Conservation (phyloP, 2,329 filamentous ascomycete genomes). For the Paecilomyces sp. region DNA sequence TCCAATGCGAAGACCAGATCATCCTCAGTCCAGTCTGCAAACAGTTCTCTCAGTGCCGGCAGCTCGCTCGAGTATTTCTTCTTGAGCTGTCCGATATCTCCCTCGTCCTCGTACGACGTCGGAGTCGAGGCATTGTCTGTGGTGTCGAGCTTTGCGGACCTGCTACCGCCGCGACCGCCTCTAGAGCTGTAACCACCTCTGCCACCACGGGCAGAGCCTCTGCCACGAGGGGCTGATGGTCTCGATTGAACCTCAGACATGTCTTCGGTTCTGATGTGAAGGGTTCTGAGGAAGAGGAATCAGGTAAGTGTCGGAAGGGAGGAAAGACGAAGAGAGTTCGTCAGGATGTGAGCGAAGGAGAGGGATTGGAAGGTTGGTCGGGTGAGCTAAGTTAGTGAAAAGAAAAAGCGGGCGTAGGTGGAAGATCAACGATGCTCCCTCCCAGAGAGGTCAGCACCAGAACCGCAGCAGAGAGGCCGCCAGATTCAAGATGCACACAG, state of each 20-base stretch:
- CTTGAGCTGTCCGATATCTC: slow-evolving; percentile 86
- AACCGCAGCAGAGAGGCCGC: slow-evolving; percentile 27
- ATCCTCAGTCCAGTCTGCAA: slow-evolving; percentile 90
- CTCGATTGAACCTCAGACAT: slow-evolving; percentile 96
- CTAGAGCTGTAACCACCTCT: slow-evolving; percentile 65
- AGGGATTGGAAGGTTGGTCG: slow-evolving; percentile 19
- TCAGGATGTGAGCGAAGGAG: slow-evolving; percentile 18
- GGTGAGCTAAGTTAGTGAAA: slow-evolving; percentile 18
- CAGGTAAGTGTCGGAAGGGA: slow-evolving; percentile 18
- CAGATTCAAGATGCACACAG: slow-evolving; percentile 13
- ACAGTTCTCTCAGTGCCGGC: slow-evolving; percentile 80
- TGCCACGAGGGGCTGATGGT: slow-evolving; percentile 74
- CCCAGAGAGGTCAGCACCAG: slow-evolving; percentile 30
- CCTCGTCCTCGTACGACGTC: slow-evolving; percentile 67
- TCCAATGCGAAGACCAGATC: slow-evolving; percentile 89
- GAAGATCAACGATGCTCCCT: slow-evolving; percentile 30
- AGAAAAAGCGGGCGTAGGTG: slow-evolving; percentile 20
- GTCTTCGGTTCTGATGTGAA: slow-evolving; percentile 36
- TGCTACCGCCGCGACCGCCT: slow-evolving; percentile 62
- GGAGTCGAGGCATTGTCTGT: slow-evolving; percentile 53
- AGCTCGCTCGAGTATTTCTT: slow-evolving; percentile 78
- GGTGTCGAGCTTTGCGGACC: slow-evolving; percentile 67
- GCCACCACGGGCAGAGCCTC: slow-evolving; percentile 83
- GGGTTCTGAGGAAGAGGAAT: slow-evolving; percentile 18
- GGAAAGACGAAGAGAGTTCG: slow-evolving; percentile 14